Percentiles rank a stretch among this genome's conserved stretches.
Evolutionary conservation across 2,329 filamentous ascomycete species (phyloP).

Genomic region (Leptographium lundbergii): DNA sequence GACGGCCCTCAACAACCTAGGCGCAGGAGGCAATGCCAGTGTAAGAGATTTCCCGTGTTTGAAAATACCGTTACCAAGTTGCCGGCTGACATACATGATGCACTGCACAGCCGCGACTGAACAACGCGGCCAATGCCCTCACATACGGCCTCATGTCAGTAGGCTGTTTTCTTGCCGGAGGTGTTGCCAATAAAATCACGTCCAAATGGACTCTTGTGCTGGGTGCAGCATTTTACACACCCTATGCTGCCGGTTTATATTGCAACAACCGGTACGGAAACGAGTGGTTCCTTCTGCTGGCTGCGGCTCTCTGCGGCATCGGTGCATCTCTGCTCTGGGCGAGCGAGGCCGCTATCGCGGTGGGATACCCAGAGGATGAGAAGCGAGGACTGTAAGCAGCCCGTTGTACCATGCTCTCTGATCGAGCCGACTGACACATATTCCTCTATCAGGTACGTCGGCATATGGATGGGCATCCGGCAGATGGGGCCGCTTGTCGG

Average conservation of each 20-base stretch:
- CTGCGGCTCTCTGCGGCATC: neutral
- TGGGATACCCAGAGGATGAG: neutral
- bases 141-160: slow-evolving; percentile 3
- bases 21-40: slow-evolving; percentile 1
- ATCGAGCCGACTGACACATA: neutral
- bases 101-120: neutral
- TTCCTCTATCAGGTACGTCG: neutral
- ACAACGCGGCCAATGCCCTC: neutral
- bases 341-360: neutral
- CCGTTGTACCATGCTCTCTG: neutral
- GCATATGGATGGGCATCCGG: slow-evolving; percentile 1
- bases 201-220: neutral
- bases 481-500: slow-evolving; percentile 1
- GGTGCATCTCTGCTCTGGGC: slow-evolving; percentile 1
- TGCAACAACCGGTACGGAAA: neutral
- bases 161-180: neutral
- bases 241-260: slow-evolving; percentile 2
- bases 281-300: slow-evolving; percentile 2
- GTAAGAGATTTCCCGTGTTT: neutral
- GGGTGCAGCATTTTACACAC: neutral
- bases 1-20: slow-evolving; percentile 1
- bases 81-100: neutral
- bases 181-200: slow-evolving; percentile 1
- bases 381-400: neutral
- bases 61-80: neutral